Conservation (phyloP, 1,139 yeast species). For the Geotrichum phurueaensis region DNA sequence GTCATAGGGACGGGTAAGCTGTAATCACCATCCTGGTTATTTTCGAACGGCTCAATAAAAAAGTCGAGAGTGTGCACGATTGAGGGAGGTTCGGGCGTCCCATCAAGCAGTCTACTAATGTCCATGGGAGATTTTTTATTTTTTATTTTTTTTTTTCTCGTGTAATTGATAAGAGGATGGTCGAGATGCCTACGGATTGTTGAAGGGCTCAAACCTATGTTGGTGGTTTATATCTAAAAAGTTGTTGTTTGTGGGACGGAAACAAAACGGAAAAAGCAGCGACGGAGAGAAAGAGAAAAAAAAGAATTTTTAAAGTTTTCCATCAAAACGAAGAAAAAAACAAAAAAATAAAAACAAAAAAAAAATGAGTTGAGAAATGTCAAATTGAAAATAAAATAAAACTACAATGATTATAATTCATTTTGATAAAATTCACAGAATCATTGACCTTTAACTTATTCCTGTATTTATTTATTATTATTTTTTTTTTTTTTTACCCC, state of each 20-base stretch:
- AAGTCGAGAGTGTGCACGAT: conserved; percentile 37
- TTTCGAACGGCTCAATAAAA: conserved; percentile 10
- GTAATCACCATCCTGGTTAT: conserved; percentile 45
- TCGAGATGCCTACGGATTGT: background rate
- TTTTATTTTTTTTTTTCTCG: background rate
- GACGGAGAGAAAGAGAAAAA: background rate
- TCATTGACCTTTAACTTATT: background rate
- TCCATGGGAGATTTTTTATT: conserved; percentile 47
- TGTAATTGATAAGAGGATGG: background rate
- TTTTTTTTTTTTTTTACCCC: background rate
- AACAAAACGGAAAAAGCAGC: background rate
- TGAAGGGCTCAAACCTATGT: background rate
- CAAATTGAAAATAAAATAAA: background rate
- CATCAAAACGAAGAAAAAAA: background rate
- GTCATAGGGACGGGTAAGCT: conserved; percentile 81
- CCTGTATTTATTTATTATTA: too few relatives aligned
- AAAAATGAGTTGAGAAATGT: background rate
- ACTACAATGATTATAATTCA: background rate
- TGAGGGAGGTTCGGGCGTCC: conserved; percentile 79
- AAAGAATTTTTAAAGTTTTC: background rate
- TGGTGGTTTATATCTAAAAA: background rate
- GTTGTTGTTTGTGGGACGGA: conserved; percentile 1
- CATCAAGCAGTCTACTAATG: conserved; percentile 66
- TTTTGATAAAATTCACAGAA: background rate
- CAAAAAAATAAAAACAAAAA: too few relatives aligned